Conservation (phyloP, 441 rosid species). For the Brassica hybrid region DNA sequence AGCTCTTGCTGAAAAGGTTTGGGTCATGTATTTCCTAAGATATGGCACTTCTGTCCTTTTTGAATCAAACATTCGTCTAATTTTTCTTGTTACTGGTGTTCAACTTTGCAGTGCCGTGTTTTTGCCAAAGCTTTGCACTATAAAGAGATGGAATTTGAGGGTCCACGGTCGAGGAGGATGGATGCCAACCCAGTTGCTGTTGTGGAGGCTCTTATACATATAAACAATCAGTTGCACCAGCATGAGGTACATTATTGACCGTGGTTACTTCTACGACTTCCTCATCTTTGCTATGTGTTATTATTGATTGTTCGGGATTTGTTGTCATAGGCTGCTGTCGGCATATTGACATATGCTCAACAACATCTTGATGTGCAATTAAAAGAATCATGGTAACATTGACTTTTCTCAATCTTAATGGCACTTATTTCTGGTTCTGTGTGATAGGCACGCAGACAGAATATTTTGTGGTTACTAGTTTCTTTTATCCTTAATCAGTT, state of each 20-base stretch:
- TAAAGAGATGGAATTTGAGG: constrained; percentile 99
- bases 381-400: constrained; percentile 94
- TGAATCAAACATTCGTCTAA: constrained; percentile 18
- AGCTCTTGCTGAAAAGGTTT: constrained; percentile 99
- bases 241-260: constrained; percentile 69
- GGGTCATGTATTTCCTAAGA: constrained; percentile 19
- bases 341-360: constrained; percentile 97
- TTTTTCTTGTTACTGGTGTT: constrained; percentile 24
- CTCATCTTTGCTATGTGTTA: constrained; percentile 25
- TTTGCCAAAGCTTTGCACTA: constrained; percentile 99
- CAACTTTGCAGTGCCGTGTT: constrained; percentile 83
- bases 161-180: constrained; percentile 87
- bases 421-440: constrained; percentile 13
- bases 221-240: constrained; percentile 98
- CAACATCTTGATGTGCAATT: constrained; percentile 90
- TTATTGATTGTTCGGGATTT: constrained; percentile 36
- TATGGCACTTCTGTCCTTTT: constrained; percentile 20
- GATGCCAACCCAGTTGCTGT: constrained; percentile 99
- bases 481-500: constrained; percentile 23
- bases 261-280: constrained; percentile 8
- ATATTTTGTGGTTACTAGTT: constrained; percentile 22
- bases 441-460: constrained; percentile 2
- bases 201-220: constrained; percentile 98
- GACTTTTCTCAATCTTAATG: constrained; percentile 27
- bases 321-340: constrained; percentile 90